Evolutionary conservation across 139 green algal species (phyloP).

Genomic region (Bryopsis sp.): DNA sequence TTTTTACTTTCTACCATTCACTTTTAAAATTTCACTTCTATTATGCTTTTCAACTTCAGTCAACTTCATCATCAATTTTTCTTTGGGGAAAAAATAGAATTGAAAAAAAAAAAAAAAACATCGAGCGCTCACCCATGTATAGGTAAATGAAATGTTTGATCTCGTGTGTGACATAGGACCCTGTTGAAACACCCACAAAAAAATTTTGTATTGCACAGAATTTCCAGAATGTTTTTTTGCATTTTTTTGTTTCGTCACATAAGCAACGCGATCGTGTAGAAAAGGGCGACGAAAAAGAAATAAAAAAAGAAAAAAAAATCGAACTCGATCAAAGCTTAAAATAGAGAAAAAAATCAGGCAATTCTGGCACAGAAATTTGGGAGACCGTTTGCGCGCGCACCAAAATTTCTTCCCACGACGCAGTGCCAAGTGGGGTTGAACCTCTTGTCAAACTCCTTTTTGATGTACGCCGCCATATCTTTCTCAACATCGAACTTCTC

Average conservation of each 20-base stretch:
- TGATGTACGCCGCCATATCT: conserved; percentile 96
- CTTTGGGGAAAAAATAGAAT: background rate
- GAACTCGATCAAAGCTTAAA: background rate
- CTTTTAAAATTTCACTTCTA: too few species aligned
- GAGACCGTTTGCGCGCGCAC: conserved; percentile 23
- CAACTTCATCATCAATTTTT: background rate
- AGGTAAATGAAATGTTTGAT: conserved; percentile 99
- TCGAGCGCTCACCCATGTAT: conserved; percentile 56
- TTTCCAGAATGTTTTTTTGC: background rate
- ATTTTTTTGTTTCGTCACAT: background rate
- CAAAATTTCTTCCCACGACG: conserved; percentile 96
- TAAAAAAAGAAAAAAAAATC: background rate
- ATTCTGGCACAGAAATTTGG: background rate
- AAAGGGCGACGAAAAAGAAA: background rate
- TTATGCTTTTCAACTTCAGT: background rate
- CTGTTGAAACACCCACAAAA: conserved; percentile 30
- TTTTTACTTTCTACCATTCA: too few species aligned
- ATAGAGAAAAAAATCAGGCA: background rate
- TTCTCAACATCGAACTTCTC: conserved; percentile 98
- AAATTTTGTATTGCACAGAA: background rate
- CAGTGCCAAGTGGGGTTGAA: conserved; percentile 97
- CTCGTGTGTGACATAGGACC: conserved; percentile 98
- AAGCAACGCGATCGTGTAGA: background rate
- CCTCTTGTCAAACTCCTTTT: conserved; percentile 98
- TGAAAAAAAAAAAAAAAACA: background rate